These are phyloP conservation scores for Pythium biforme DNA, from an alignment of 352 stramenopile species.

Conservation along the genomic window DNA sequence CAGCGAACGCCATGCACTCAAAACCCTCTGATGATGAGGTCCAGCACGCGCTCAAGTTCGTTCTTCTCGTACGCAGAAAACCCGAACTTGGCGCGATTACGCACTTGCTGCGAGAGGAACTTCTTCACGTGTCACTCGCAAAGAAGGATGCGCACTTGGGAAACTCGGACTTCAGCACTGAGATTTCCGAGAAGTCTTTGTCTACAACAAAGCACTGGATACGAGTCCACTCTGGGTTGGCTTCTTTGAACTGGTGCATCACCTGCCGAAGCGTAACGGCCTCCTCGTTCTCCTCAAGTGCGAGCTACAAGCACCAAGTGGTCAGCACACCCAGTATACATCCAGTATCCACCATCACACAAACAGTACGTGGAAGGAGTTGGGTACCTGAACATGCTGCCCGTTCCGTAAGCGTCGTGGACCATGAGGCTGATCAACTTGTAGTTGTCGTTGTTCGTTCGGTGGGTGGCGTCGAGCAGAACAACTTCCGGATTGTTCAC, in stretches of 20 bases:
- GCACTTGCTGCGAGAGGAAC: no score
- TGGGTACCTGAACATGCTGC: conserved; percentile 16
- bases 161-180: conserved; percentile 2
- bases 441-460: conserved; percentile 10
- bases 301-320: not conserved
- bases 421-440: conserved; percentile 17
- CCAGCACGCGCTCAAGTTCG: no score
- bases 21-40: no score
- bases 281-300: conserved; percentile 2
- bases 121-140: no score
- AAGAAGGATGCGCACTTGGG: not conserved
- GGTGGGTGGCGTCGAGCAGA: conserved; percentile 9
- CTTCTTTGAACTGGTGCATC: conserved; percentile 1
- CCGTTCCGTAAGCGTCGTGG: conserved; percentile 4
- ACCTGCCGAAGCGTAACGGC: not conserved
- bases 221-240: conserved; percentile 1
- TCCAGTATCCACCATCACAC: conserved; percentile 7
- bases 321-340: not conserved
- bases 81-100: no score
- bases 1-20: no score
- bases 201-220: conserved; percentile 10
- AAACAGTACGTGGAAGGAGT: not conserved
- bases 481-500: conserved; percentile 6
- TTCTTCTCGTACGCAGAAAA: no score
- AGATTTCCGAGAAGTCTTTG: conserved; percentile 10